phyloP scores from a whole-genome alignment of 2,329 filamentous ascomycete species.

The Lachnellula hyalina region DNA sequence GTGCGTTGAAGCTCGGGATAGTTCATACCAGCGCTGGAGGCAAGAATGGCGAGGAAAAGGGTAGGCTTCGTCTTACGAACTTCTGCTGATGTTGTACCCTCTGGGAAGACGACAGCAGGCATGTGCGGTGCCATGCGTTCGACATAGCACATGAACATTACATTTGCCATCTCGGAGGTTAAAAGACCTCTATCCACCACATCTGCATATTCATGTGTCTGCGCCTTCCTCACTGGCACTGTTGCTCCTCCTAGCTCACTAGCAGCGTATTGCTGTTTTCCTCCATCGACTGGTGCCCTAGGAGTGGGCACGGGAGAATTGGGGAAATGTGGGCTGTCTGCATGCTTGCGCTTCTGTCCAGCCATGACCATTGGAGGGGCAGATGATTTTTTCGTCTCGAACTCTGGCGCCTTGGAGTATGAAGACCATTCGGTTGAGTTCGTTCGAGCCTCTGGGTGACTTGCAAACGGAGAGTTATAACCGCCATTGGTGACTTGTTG shows the following conservation, averaged over 20 bases:
- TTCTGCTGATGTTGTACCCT: slow-evolving; percentile 47
- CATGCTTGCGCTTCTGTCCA: slow-evolving; percentile 31
- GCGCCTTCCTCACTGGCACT: slow-evolving; percentile 5
- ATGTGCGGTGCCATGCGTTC: slow-evolving; percentile 56
- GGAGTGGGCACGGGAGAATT: slow-evolving; percentile 1
- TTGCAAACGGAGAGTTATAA: slow-evolving; percentile 20
- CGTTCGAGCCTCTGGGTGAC: slow-evolving; percentile 17
- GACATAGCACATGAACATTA: slow-evolving; percentile 54
- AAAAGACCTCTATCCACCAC: slow-evolving; percentile 55
- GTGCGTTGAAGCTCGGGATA: slow-evolving; percentile 38
- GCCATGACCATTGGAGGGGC: slow-evolving; percentile 31
- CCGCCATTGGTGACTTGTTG: slow-evolving; percentile 31
- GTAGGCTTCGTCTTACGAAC: slow-evolving; percentile 56
- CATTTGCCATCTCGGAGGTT: slow-evolving; percentile 47
- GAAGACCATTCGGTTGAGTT: slow-evolving; percentile 21
- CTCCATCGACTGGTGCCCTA: slow-evolving; percentile 2
- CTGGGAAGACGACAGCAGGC: slow-evolving; percentile 56
- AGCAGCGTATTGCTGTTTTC: background rate
- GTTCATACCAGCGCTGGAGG: slow-evolving; percentile 53
- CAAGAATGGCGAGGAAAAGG: slow-evolving; percentile 65
- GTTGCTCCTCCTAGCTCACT: slow-evolving; percentile 1
- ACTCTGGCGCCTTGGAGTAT: slow-evolving; percentile 25
- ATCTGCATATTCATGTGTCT: slow-evolving; percentile 33
- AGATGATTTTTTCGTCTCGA: slow-evolving; percentile 18
- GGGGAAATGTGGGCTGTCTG: slow-evolving; percentile 19